A percentile compares a stretch with the other conserved stretches of the same genome.
phyloP scores from a whole-genome alignment of 2,329 filamentous ascomycete genomes.

The Xylariomycetidae sp. region DNA sequence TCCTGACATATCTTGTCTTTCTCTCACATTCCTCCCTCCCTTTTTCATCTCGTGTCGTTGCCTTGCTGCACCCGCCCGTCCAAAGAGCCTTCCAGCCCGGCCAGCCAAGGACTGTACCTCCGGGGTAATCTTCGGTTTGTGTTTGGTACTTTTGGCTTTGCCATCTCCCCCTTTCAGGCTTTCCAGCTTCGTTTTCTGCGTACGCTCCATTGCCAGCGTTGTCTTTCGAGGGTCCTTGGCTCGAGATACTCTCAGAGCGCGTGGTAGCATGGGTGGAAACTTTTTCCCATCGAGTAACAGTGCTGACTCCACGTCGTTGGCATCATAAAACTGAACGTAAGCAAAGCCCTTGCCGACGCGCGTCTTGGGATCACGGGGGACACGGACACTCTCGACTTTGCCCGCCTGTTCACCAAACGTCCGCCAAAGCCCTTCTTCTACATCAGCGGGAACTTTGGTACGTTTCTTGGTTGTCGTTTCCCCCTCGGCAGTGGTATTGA shows the following conservation, averaged over 20 bases:
- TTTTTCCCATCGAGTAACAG: constrained; percentile 85
- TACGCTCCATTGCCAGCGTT: constrained; percentile 43
- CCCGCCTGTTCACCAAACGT: constrained; percentile 70
- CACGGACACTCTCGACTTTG: constrained; percentile 86
- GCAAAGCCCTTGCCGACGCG: constrained; percentile 95
- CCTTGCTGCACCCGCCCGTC: constrained; percentile 58
- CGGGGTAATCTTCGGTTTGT: constrained; percentile 66
- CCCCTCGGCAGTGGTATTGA: constrained; percentile 60
- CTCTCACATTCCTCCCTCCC: constrained; percentile 18
- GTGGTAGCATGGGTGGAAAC: constrained; percentile 90
- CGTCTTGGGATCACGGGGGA: constrained; percentile 83
- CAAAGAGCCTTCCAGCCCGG: constrained; percentile 70
- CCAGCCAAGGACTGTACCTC: constrained; percentile 68
- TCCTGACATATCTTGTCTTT: constrained; percentile 8
- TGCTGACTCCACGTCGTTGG: constrained; percentile 85
- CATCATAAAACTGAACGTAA: constrained; percentile 92
- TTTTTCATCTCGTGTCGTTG: constrained; percentile 32
- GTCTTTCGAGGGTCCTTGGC: constrained; percentile 71
- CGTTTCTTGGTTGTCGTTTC: constrained; percentile 68
- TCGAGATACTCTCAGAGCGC: constrained; percentile 77
- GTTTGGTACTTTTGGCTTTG: constrained; percentile 43
- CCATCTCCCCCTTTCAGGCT: constrained; percentile 22
- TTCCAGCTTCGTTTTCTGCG: constrained; percentile 36
- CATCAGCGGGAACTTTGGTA: constrained; percentile 71
- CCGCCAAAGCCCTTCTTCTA: constrained; percentile 90